phyloP scores from a whole-genome alignment of 768 basidiomycete species.

The Tylopilus cervinicoccineus region DNA sequence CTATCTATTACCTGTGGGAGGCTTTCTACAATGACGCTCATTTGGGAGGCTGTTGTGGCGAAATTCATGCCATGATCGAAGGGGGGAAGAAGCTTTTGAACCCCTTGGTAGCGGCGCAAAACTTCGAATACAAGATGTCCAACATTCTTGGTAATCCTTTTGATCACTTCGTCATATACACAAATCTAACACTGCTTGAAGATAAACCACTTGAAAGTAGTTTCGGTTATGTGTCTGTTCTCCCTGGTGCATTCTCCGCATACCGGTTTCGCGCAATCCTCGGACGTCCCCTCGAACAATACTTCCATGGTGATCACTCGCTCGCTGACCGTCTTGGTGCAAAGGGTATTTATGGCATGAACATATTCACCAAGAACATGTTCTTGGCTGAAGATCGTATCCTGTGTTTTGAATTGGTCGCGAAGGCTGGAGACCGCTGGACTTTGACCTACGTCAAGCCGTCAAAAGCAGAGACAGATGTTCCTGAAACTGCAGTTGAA shows the following conservation, averaged over 20 bases:
- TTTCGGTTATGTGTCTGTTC: constrained; percentile 93
- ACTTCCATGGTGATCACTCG: constrained; percentile 85
- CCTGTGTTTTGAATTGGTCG: constrained; percentile 94
- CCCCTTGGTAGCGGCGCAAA: constrained; percentile 90
- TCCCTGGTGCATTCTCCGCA: constrained; percentile 96
- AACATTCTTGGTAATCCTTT: constrained; percentile 76
- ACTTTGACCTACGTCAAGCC: constrained; percentile 90
- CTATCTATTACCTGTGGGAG: constrained; percentile 94
- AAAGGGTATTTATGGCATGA: constrained; percentile 96
- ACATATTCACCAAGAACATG: constrained; percentile 95
- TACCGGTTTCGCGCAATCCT: constrained; percentile 93
- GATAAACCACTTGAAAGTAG: constrained; percentile 94
- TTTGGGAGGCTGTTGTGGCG: constrained; percentile 87
- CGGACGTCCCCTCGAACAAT: constrained; percentile 80
- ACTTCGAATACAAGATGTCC: constrained; percentile 98
- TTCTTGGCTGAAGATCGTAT: constrained; percentile 94
- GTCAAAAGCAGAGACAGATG: constrained; percentile 93
- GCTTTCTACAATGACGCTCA: constrained; percentile 79
- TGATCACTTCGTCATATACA: neutral
- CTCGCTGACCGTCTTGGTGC: constrained; percentile 87
- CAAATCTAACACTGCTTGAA: constrained; percentile 23
- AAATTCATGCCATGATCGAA: constrained; percentile 96
- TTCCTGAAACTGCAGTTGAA: constrained; percentile 89
- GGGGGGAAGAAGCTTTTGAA: constrained; percentile 90
- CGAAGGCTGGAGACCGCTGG: constrained; percentile 86